Conservation (phyloP, 75 land plant genomes). For the Pseudotsuga menziesii region DNA sequence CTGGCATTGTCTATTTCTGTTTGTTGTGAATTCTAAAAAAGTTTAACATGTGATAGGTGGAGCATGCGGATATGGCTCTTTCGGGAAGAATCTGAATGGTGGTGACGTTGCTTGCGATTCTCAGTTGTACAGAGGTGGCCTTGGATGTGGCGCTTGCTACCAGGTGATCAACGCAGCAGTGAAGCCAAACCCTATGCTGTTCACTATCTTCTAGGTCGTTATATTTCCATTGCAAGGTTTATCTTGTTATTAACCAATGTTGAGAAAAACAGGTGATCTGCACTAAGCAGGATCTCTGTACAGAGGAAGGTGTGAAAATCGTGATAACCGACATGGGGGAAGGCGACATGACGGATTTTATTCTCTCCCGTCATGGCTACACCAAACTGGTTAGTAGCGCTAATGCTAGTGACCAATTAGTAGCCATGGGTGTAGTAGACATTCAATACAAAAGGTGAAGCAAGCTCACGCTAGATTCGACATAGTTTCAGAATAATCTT, state of each 20-base stretch:
- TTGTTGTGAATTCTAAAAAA: too few relatives aligned
- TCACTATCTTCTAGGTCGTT: not conserved
- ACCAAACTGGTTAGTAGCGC: slow-evolving; percentile 22
- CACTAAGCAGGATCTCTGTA: slow-evolving; percentile 22
- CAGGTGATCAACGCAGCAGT: slow-evolving; percentile 19
- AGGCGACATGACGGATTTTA: slow-evolving; percentile 46
- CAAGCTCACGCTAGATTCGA: not conserved
- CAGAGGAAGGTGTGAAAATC: slow-evolving; percentile 29
- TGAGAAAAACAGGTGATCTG: slow-evolving; percentile 16
- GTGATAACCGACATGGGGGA: slow-evolving; percentile 48
- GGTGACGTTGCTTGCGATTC: slow-evolving; percentile 45
- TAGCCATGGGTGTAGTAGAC: slow-evolving; percentile 43
- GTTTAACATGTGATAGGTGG: slow-evolving; percentile 25
- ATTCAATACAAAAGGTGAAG: slow-evolving; percentile 31
- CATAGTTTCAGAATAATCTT: not conserved
- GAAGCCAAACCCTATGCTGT: not conserved
- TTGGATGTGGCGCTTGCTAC: slow-evolving; percentile 63
- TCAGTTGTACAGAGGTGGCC: slow-evolving; percentile 40
- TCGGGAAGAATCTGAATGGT: slow-evolving; percentile 37
- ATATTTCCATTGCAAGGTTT: not conserved
- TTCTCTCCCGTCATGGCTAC: slow-evolving; percentile 31
- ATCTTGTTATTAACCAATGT: not conserved
- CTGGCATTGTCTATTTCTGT: too few relatives aligned
- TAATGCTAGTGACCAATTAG: slow-evolving; percentile 26
- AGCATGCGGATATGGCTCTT: slow-evolving; percentile 60